Evolutionary conservation across 192 early-diverging fungal genomes (phyloP), one percentile per base, ranked within the genome.

Genomic region (Spizellomyces punctatus): DNA sequence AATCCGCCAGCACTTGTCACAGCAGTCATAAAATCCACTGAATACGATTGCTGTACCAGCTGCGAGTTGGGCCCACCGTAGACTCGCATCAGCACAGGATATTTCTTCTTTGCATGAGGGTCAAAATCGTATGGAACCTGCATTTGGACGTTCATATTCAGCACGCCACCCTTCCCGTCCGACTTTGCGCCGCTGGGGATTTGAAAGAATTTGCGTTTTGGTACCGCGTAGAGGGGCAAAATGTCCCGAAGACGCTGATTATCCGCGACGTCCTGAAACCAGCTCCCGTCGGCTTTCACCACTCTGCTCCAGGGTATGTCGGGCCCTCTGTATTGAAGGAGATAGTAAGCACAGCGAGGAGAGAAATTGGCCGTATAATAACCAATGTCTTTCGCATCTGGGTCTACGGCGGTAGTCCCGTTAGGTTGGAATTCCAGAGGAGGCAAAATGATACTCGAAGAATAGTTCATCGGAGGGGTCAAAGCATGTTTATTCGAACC

Each of bases 41-140:
- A n/a, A 57, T 72, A 86, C 14, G 12, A 17, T 45, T 67, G 62
- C 14, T 48, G 42, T 36, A 82, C 82, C 46, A 89, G 71, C 81
- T 99, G 96, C 45, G 94, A 95, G 69, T 86, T 85, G 16, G 96
- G 96, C 5, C 96, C 96, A 42, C 94, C 96, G 75, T 86, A 86
- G 16, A 96, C 89, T 69, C 85, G 81, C 79, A 99, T 90, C 55
- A 97, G 73, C 7, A 98, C 90, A 22, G 94, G 94, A 66, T 99
- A 95, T 49, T 85, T 67, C 6, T 62, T 79, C 8, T 72, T 78
- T 17, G 83, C 84, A 16, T 71, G 73, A 19, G 72, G 73, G 66
- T 95, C 86, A 74, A 98, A 96, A 59, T 86, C 84, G 41, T 90
- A 88, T 57, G 95, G 95, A 36, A 90, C 84, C 16, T 89, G 86